A percentile compares a stretch with the other conserved stretches of the same genome.
These are phyloP conservation scores for Dryas integrifolia DNA, from an alignment of 331 rosid species.

Conservation along the genomic window DNA sequence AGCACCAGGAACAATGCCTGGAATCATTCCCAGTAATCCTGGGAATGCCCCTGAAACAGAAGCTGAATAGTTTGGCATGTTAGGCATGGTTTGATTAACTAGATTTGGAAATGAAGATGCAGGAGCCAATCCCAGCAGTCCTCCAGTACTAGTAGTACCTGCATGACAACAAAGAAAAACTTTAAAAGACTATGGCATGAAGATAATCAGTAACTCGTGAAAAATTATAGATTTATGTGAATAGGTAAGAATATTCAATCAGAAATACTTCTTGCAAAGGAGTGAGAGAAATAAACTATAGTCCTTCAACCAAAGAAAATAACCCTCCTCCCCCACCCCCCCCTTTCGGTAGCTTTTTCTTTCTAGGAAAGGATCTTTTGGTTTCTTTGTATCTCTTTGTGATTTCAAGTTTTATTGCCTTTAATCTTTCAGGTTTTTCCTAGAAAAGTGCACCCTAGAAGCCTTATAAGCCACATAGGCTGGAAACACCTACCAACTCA, in stretches of 20 bases:
- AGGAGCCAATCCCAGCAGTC: constrained; percentile 80
- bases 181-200: constrained; percentile 15
- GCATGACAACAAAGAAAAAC: constrained; percentile 30
- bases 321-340: background rate
- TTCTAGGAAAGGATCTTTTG: background rate
- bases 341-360: background rate
- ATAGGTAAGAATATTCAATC: background rate
- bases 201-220: background rate
- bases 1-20: constrained; percentile 87
- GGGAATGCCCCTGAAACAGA: constrained; percentile 98
- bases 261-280: background rate
- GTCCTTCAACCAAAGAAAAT: background rate
- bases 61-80: constrained; percentile 97
- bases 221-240: constrained; percentile 10
- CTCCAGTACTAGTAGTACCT: constrained; percentile 71
- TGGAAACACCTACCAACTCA: background rate
- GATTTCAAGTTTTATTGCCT: background rate
- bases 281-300: background rate
- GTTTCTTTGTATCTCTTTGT: background rate
- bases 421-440: background rate
- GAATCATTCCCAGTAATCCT: constrained; percentile 94
- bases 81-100: constrained; percentile 97
- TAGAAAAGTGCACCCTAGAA: background rate
- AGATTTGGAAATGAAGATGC: constrained; percentile 71
- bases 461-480: background rate